A percentile compares a stretch with the other conserved stretches of the same genome.
Evolutionary conservation across 768 basidiomycete species (phyloP).

Genomic region (Lactarius quietus): DNA sequence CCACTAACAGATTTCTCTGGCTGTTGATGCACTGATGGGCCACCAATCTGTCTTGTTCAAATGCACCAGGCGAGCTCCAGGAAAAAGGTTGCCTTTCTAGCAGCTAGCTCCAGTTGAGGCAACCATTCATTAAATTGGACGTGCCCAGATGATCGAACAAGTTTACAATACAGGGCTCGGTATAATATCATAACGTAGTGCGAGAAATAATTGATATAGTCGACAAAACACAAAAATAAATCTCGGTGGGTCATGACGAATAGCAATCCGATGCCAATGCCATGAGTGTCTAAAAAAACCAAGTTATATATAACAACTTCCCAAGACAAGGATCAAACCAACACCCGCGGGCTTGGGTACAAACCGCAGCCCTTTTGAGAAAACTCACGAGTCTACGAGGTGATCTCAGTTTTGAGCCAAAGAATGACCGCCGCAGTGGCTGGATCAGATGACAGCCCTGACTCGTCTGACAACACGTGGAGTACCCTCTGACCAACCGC

Average conservation of each 20-base stretch:
- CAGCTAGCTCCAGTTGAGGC: too few species aligned
- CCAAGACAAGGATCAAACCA: neutral
- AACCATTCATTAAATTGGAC: neutral
- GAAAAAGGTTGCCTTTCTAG: neutral
- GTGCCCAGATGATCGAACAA: neutral
- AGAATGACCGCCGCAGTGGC: slow-evolving; percentile 23
- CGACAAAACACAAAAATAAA: neutral
- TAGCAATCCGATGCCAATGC: neutral
- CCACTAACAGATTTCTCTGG: too few species aligned
- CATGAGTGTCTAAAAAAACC: neutral
- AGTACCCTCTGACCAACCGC: slow-evolving; percentile 56
- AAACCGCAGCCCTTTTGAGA: neutral
- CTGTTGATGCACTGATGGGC: too few species aligned
- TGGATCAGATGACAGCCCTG: slow-evolving; percentile 25
- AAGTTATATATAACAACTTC: neutral
- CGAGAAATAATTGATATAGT: neutral
- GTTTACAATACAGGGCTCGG: neutral
- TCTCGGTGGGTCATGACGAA: neutral
- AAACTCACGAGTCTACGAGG: slow-evolving; percentile 16
- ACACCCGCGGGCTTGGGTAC: too few species aligned
- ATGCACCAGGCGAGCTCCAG: neutral
- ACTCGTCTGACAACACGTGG: slow-evolving; percentile 40
- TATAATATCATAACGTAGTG: neutral
- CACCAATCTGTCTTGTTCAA: too few species aligned
- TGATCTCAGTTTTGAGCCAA: slow-evolving; percentile 29